Base-by-base conservation (phyloP, 768 basidiomycete genomes). In the Amanita thiersii region DNA sequence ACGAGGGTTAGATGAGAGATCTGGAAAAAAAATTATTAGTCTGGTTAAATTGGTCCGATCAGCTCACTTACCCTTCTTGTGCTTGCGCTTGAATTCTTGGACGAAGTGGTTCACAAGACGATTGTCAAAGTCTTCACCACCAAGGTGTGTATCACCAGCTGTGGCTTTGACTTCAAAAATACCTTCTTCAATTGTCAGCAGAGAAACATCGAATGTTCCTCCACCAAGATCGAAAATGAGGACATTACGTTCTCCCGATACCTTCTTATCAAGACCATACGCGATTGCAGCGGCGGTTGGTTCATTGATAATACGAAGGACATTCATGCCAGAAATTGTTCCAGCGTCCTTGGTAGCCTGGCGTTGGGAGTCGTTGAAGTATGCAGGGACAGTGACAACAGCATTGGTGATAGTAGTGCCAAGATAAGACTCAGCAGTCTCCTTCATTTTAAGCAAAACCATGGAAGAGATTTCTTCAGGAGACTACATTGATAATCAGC, bases 341-440 rank as follows among this genome's bases (percentile, higher is more conserved):
- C 94, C 94, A 26, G 94, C 92, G 57, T 98, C 94, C 72, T 96
- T 98, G 55, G 94, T 98, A 15, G 94, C 94, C 57, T 94, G 91
- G 59, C 94, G 87, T 61, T 98, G 94, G 18, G 94, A 93, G 70
- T 98, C 92, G 64, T 98, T 98, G 76, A 97, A 97, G 73, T 97
- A 97, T 26, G 93, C 92, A 23, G 93, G 93, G 49, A 97, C 85
- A 19, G 92, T 94, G 56, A 97, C 83, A 53, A 98, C 94, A 43
- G 94, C 94, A 62, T 93, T 91, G 62, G 61, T 81, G 60, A 92
- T 69, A 43, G 70, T 76, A 55, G 68, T 72, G 46, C 94, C 91
- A 52, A 98, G 77, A 69, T 98, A 96, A 37, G 94, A 84, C 71
- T 98, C 94, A 24, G 94, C 90, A 44, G 80, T 88, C 70, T 98